Percentiles rank a stretch among this genome's conserved stretches.
Conservation (phyloP, 176 grass and related monocot species). For the Elaeis guineensis region DNA sequence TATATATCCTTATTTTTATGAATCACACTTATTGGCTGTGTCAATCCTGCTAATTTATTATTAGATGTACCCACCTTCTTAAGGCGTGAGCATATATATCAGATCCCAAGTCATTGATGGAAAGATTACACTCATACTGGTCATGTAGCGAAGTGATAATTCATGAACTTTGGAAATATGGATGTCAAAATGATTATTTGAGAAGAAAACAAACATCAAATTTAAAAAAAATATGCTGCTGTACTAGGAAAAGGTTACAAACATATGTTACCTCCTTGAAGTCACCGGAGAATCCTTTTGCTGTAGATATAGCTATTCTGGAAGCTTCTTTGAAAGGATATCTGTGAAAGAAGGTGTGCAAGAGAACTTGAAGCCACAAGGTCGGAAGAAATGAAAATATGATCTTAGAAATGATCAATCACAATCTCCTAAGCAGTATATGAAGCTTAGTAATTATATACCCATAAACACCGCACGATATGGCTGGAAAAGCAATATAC, state of each 20-base stretch:
- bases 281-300: constrained; percentile 42
- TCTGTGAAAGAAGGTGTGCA: constrained; percentile 29
- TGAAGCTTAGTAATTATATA: constrained; percentile 27
- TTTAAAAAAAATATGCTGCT: too few relatives aligned
- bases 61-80: too few relatives aligned
- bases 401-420: background rate
- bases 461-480: constrained; percentile 84
- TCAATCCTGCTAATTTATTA: too few relatives aligned
- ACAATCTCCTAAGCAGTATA: constrained; percentile 4
- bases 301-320: constrained; percentile 65
- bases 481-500: constrained; percentile 86
- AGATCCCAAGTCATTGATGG: too few relatives aligned
- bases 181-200: too few relatives aligned
- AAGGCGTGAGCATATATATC: too few relatives aligned
- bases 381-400: constrained; percentile 3
- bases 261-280: constrained; percentile 61
- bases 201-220: too few relatives aligned
- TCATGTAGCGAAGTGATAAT: too few relatives aligned
- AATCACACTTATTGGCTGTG: too few relatives aligned
- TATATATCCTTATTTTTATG: too few relatives aligned
- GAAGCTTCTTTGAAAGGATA: constrained; percentile 81
- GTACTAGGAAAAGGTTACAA: background rate
- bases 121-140: too few relatives aligned
- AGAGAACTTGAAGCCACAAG: background rate
- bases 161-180: too few relatives aligned